Evolutionary conservation across 768 basidiomycete species (phyloP).

Genomic region (Leccinum subtestaceum): DNA sequence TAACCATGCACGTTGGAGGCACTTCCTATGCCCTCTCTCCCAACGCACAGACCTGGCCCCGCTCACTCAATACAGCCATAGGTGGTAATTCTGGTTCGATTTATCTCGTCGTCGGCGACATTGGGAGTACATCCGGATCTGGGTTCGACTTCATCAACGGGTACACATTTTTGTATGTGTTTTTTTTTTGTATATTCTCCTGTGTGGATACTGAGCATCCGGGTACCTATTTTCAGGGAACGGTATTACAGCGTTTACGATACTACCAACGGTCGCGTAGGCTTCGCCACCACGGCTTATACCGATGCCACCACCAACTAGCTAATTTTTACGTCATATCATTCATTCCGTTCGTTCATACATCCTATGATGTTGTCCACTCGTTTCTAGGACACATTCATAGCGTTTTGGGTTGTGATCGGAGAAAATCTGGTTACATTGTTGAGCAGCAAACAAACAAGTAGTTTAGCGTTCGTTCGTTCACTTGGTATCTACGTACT

Average conservation of each 20-base stretch:
- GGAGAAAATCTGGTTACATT: background rate
- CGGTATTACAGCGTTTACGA: constrained; percentile 41
- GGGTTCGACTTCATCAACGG: constrained; percentile 27
- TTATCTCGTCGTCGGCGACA: constrained; percentile 30
- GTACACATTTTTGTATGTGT: constrained; percentile 13
- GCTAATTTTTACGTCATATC: background rate
- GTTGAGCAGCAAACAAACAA: too few species aligned
- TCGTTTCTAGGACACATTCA: background rate
- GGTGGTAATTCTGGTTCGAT: constrained; percentile 27
- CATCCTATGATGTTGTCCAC: background rate
- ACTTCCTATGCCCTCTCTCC: constrained; percentile 18
- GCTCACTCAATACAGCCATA: constrained; percentile 28
- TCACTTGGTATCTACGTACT: background rate
- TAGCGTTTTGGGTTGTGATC: background rate
- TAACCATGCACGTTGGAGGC: constrained; percentile 29
- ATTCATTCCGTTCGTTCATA: background rate
- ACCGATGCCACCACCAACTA: background rate
- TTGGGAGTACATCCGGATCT: constrained; percentile 12
- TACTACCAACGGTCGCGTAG: constrained; percentile 4
- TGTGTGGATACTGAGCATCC: background rate
- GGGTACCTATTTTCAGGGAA: constrained; percentile 22
- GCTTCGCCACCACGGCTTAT: constrained; percentile 7
- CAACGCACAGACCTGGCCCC: constrained; percentile 36
- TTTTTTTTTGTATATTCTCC: background rate
- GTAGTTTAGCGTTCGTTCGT: background rate